A percentile compares a stretch with the other conserved stretches of the same genome.
These are phyloP conservation scores for Cajanus cajan DNA, from an alignment of 306 rosid species.

Conservation along the genomic window DNA sequence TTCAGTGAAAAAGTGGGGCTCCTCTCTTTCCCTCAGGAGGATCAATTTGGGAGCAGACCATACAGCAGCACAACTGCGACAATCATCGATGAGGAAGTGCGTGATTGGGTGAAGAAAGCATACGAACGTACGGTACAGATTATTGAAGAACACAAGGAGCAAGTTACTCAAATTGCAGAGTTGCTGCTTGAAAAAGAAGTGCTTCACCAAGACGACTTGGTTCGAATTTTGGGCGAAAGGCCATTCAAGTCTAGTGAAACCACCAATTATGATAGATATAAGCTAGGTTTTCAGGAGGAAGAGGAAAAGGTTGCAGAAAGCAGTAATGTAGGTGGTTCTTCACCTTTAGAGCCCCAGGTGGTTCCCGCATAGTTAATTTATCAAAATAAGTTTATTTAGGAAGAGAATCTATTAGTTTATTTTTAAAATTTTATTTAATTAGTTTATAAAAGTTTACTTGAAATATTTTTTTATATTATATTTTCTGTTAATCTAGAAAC, in stretches of 20 bases:
- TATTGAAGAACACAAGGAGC: conserved; percentile 71
- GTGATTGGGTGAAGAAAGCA: conserved; percentile 82
- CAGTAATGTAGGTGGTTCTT: too few species aligned
- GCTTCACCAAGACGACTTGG: conserved; percentile 86
- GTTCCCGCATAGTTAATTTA: conserved; percentile 77
- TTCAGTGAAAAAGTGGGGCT: conserved; percentile 95
- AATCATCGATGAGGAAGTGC: conserved; percentile 79
- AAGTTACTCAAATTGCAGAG: conserved; percentile 79
- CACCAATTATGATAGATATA: conserved; percentile 70
- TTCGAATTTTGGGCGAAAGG: conserved; percentile 64
- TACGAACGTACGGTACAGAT: conserved; percentile 59
- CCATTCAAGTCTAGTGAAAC: conserved; percentile 62
- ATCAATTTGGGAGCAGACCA: conserved; percentile 63
- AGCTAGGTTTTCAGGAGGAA: conserved; percentile 65
- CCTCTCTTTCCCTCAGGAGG: conserved; percentile 89
- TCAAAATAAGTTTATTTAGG: too few species aligned
- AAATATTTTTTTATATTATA: too few species aligned
- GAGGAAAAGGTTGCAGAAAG: too few species aligned
- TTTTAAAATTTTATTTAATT: too few species aligned
- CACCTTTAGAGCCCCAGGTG: conserved; percentile 76
- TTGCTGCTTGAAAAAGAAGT: conserved; percentile 92
- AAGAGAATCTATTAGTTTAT: too few species aligned
- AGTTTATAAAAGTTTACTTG: too few species aligned
- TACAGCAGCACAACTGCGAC: conserved; percentile 86
- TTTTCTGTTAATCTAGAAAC: too few species aligned